A percentile compares a stretch with the other conserved stretches of the same genome.
Conservation (phyloP, 257 asterid species). For the Fraxinus americana region DNA sequence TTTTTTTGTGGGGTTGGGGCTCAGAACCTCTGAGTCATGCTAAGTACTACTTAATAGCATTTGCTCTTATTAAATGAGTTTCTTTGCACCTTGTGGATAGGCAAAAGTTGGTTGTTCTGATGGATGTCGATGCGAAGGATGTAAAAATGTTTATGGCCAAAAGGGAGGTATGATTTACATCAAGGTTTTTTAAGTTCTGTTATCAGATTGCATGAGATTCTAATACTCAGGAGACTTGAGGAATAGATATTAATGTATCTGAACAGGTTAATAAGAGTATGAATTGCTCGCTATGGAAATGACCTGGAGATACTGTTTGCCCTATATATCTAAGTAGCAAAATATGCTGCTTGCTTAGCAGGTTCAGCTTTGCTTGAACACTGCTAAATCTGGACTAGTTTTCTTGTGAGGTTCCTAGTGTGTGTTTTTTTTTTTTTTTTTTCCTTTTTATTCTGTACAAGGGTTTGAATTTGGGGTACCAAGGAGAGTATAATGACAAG, state of each 20-base stretch:
- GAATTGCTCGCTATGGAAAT: background rate
- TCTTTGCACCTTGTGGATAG: slow-evolving; percentile 38
- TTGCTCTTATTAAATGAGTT: slow-evolving; percentile 16
- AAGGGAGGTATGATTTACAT: slow-evolving; percentile 60
- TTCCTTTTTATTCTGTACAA: background rate
- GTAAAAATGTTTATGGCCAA: slow-evolving; percentile 61
- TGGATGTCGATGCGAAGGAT: slow-evolving; percentile 87
- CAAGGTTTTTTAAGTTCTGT: background rate
- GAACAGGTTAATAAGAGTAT: background rate
- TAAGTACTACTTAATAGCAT: background rate
- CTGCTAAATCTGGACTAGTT: background rate
- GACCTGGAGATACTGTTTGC: background rate
- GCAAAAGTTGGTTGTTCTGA: slow-evolving; percentile 80
- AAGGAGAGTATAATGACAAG: background rate
- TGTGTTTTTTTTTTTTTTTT: background rate
- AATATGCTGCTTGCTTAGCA: background rate
- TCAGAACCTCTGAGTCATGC: background rate
- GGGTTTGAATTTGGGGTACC: background rate
- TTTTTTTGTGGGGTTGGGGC: background rate
- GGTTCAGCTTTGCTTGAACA: background rate
- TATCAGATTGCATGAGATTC: background rate
- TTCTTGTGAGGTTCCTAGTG: background rate
- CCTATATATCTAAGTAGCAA: background rate
- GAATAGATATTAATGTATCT: background rate
- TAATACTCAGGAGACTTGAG: background rate